These are phyloP conservation scores for Platanus orientalis DNA, from an alignment of 164 flowering plant genomes.

Conservation along the genomic window DNA sequence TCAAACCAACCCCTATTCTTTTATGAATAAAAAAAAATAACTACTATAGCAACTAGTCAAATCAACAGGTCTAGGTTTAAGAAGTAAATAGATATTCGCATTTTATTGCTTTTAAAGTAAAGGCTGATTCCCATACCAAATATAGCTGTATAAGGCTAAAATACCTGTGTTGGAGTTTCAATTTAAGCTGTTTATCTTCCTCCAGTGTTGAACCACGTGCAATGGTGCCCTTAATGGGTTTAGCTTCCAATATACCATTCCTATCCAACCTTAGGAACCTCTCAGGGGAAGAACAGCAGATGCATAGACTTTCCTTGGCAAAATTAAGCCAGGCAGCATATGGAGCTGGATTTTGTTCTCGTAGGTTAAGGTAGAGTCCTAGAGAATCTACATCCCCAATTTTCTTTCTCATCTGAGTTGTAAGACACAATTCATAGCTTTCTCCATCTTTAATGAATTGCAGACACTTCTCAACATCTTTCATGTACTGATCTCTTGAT, in stretches of 20 bases:
- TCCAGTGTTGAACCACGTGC: constrained; percentile 68
- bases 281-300: constrained; percentile 97
- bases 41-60: too few relatives aligned
- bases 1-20: too few relatives aligned
- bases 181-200: constrained; percentile 64
- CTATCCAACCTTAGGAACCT: constrained; percentile 73
- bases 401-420: constrained; percentile 69
- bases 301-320: constrained; percentile 52
- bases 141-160: background rate
- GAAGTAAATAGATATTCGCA: too few relatives aligned
- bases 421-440: constrained; percentile 94
- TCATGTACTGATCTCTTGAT: constrained; percentile 66
- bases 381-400: constrained; percentile 47
- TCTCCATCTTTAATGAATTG: constrained; percentile 84
- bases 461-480: constrained; percentile 70
- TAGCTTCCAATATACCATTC: constrained; percentile 75
- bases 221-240: constrained; percentile 96
- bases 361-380: constrained; percentile 66
- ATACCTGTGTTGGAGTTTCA: constrained; percentile 70
- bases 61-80: too few relatives aligned
- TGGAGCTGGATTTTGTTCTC: constrained; percentile 92
- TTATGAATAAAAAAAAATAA: too few relatives aligned
- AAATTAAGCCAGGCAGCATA: constrained; percentile 97
- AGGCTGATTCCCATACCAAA: background rate
- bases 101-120: too few relatives aligned